A percentile compares a stretch with the other conserved stretches of the same genome.
Conservation (phyloP, 192 early-diverging fungal genomes). For the Funneliformis mosseae region DNA sequence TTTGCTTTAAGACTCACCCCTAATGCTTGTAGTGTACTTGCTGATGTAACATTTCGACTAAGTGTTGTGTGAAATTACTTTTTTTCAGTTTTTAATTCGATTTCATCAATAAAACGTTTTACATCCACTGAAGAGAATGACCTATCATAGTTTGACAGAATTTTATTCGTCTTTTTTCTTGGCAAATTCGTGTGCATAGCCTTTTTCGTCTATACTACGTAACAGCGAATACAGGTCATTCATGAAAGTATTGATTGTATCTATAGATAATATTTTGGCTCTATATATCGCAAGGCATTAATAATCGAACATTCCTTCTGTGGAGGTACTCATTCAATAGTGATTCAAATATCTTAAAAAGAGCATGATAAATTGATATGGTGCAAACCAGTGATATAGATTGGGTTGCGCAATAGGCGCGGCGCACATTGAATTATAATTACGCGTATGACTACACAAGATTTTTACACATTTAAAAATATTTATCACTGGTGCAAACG, state of each 20-base stretch:
- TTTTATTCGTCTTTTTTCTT: slow-evolving; percentile 28
- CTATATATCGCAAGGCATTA: slow-evolving; percentile 19
- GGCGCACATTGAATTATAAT: too few species aligned
- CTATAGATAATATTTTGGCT: slow-evolving; percentile 31
- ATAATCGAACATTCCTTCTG: slow-evolving; percentile 31
- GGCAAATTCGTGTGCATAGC: slow-evolving; percentile 25
- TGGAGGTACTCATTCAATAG: slow-evolving; percentile 22
- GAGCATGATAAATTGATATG: too few species aligned
- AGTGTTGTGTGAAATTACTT: slow-evolving; percentile 16
- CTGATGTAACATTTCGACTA: slow-evolving; percentile 25
- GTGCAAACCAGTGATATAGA: too few species aligned
- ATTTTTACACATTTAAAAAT: too few species aligned
- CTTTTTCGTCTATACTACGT: slow-evolving; percentile 4
- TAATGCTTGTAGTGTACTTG: slow-evolving; percentile 28
- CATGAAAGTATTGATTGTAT: slow-evolving; percentile 21
- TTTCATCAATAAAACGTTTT: slow-evolving; percentile 31
- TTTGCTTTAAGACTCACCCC: slow-evolving; percentile 28
- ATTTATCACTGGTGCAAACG: too few species aligned
- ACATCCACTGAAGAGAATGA: slow-evolving; percentile 21
- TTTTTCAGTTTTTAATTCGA: slow-evolving; percentile 30
- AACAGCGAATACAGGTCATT: slow-evolving; percentile 24
- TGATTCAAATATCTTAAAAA: slow-evolving; percentile 29
- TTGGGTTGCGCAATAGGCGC: too few species aligned
- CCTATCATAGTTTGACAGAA: slow-evolving; percentile 30
- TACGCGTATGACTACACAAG: too few species aligned